These are phyloP conservation scores for Cryptococcus sp. DNA, from an alignment of 1,284 basidiomycete species.

Conservation along the genomic window DNA sequence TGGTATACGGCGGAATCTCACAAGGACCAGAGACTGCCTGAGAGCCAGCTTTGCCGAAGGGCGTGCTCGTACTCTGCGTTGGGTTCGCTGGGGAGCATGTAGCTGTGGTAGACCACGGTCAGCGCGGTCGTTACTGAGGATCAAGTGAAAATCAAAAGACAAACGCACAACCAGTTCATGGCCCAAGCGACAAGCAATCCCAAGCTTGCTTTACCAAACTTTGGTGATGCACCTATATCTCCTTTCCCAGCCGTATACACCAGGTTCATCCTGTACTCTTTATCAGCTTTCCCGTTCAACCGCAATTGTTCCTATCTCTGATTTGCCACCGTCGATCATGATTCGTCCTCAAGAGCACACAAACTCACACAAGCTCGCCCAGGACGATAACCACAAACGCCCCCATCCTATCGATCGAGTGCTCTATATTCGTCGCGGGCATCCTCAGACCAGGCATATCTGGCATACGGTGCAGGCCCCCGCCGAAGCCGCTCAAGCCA, in stretches of 20 bases:
- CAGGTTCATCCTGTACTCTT: slow-evolving; percentile 19
- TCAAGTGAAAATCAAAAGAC: too few species aligned
- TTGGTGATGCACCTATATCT: slow-evolving; percentile 28
- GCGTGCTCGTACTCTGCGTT: slow-evolving; percentile 45
- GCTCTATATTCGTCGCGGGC: slow-evolving; percentile 51
- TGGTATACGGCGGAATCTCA: slow-evolving; percentile 11
- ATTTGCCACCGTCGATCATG: background rate
- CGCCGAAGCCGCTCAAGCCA: background rate
- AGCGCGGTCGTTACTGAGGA: background rate
- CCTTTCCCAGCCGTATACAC: slow-evolving; percentile 15
- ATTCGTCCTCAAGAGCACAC: background rate
- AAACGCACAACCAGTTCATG: slow-evolving; percentile 49
- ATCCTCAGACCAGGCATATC: slow-evolving; percentile 18
- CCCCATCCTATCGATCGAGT: slow-evolving; percentile 48
- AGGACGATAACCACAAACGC: slow-evolving; percentile 50
- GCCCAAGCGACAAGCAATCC: slow-evolving; percentile 52
- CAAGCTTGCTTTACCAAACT: slow-evolving; percentile 45
- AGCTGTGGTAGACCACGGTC: slow-evolving; percentile 11
- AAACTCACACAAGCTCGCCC: slow-evolving; percentile 30
- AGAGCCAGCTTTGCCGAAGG: slow-evolving; percentile 47
- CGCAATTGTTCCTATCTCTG: too few species aligned
- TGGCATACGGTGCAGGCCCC: slow-evolving; percentile 14
- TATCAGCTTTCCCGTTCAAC: background rate
- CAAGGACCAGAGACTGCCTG: slow-evolving; percentile 45
- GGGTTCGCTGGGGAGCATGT: slow-evolving; percentile 30